Base-by-base conservation (phyloP, 2,329 filamentous ascomycete species). In the Aspergillus puulaauensis region DNA sequence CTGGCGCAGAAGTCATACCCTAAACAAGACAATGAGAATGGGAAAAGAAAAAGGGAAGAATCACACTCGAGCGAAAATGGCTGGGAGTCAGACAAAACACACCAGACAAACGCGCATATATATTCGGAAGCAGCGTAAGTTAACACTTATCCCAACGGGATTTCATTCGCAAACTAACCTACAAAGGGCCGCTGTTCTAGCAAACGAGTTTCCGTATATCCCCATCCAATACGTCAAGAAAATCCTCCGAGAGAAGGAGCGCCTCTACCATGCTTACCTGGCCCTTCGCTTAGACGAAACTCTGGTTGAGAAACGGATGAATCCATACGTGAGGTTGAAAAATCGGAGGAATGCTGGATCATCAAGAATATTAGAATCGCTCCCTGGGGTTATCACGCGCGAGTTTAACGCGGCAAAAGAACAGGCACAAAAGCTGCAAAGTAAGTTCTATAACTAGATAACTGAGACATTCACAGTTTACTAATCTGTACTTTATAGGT, bases 1-100 rank as follows among this genome's bases (percentile, higher is more conserved):
- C 63, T 79, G 3, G 74, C 75, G 8, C 68, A 71, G 39, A 62
- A 62, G 0, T 57, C 64, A 4, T 83, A 82, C 64, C 80, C 80
- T 3, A 80, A 74, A 49, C 66, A 74, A 53, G 74, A 75, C 58
- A 73, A 68, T 40, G 54, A 75, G 58, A 73, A 70, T 40, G 51
- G 27, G 14, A 67, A 74, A 54, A 70, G 76, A 60, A 70, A 69
- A 7, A 48, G 64, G 8, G 66, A 70, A 52, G 57, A 70, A 17
- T 41, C 44, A 31, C 44, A 48, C 2, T 68, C 72, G n/a, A 43
- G 43, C 3, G 69, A 72, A 24, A 14, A 37, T 5, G 70, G 71
- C 51, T 63, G 61, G 59, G 39, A 71, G 50, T 71, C 70, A 3
- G 47, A 66, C 64, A 66, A 37, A 9, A 31, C 68, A 37, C 44